Evolutionary conservation across 495 filamentous ascomycete species (phyloP), one percentile per base, ranked within the genome.

Genomic region (Coniosporium apollinis): DNA sequence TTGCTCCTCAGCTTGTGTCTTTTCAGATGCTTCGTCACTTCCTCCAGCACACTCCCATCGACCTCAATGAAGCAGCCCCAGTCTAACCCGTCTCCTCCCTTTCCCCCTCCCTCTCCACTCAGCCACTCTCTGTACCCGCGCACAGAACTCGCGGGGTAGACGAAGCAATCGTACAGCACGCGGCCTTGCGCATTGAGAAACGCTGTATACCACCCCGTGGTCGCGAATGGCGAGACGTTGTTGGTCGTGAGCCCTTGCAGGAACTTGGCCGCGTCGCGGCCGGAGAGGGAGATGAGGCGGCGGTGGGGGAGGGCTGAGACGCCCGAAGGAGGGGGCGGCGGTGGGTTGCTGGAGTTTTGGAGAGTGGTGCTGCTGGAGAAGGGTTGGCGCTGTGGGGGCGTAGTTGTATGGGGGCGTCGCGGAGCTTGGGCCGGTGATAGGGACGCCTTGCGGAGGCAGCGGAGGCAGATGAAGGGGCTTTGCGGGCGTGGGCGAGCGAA

Each of bases 101-200:
- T 19, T 17, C 6, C 31, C 13, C 25, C 18, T n/a, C 11, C 16
- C 18, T 31, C 30, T 18, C n/a, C 33, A 9, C 16, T 26, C 26
- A 24, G 33, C 4, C 3, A 38, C 13, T 40, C 18, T 7, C 33
- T 36, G 22, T 51, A 43, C 30, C 19, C 36, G 20, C 14, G 16
- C 19, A 41, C 46, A 18, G 42, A 34, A 7, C 42, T 11, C 10
- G 45, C 39, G 8, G 74, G 74, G 61, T 89, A 94, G 19, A 97
- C 63, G 59, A 94, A 93, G 18, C 82, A 79, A 54, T 97, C 89
- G 56, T 85, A 70, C 18, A 94, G 61, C 7, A 94, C 63, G 26
- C 82, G 68, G 28, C 89, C 86, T 43, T 76, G 70, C 14, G 83
- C 82, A 44, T 75, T 92, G 9, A 97, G 68, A 49, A 97, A 94